A percentile compares a stretch with the other conserved stretches of the same genome.
phyloP scores from a whole-genome alignment of 148 eudicot species.

The Nepenthes mirabilis region DNA sequence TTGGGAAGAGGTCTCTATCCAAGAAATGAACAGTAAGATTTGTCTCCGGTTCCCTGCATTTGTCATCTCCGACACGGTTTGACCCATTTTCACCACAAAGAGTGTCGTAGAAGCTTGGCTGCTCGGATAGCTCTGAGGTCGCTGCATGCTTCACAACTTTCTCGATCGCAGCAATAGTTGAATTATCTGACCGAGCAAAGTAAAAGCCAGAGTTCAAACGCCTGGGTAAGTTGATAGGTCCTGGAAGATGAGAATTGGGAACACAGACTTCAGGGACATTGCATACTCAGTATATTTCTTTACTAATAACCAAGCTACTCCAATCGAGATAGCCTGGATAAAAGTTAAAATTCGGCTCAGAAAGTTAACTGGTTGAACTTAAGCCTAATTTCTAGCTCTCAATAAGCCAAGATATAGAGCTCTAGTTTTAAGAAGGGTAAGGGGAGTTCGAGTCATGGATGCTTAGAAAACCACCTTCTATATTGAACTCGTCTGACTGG shows the following conservation, averaged over 20 bases:
- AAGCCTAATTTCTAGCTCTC: too few relatives aligned
- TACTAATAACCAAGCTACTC: too few relatives aligned
- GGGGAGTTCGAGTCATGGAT: too few relatives aligned
- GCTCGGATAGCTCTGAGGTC: constrained; percentile 72
- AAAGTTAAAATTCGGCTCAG: too few relatives aligned
- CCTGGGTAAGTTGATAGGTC: constrained; percentile 80
- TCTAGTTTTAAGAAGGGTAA: too few relatives aligned
- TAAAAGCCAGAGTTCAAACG: constrained; percentile 95
- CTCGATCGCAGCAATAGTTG: constrained; percentile 63
- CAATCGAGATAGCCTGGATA: too few relatives aligned
- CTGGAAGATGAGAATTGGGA: constrained; percentile 26
- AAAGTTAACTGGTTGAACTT: too few relatives aligned
- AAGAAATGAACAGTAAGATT: constrained; percentile 64
- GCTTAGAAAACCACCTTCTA: constrained; percentile 30
- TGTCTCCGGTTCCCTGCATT: constrained; percentile 67
- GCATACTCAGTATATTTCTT: too few relatives aligned
- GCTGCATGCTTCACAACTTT: constrained; percentile 87
- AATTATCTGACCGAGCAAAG: constrained; percentile 59
- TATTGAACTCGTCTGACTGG: constrained; percentile 85
- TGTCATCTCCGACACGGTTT: constrained; percentile 48
- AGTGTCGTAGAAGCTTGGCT: constrained; percentile 84
- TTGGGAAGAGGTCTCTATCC: constrained; percentile 72
- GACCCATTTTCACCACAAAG: constrained; percentile 76
- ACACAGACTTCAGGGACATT: background rate
- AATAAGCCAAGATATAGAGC: too few relatives aligned